Evolutionary conservation across 345 rosid species (phyloP), one percentile per base, ranked within the genome.

Genomic region (Viola odorata): DNA sequence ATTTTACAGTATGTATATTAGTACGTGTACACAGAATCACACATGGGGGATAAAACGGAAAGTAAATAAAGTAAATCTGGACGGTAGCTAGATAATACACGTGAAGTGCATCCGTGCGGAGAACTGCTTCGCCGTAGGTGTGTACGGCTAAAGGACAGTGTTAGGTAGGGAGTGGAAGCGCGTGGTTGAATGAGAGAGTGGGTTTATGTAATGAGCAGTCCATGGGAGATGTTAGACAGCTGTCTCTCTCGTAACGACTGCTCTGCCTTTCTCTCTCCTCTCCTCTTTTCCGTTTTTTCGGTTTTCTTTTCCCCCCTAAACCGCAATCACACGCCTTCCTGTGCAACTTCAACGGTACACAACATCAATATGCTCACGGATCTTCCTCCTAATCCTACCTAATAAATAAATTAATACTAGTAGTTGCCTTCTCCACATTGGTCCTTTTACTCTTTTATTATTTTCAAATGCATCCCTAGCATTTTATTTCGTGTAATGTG

Each of bases 101-200:
- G 82, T 71, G 77, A 56, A 6, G n/a, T 37, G 55, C 50, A 11
- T 38, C 16, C 68, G 68, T 62, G 67, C 39, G 58, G 17, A 51
- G 45, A 13, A 48, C 37, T 0, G 37, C 7, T 61, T 61, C 55
- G 45, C 57, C 57, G 54, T 41, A 57, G 52, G 38, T 32, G 38
- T 32, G 78, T 77, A 73, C 79, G 79, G 82, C 41, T 8, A 53
- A 66, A 58, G 78, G 74, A 75, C 71, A 47, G 55, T 38, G 60
- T 73, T 69, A 5, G 64, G 70, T 51, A 42, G 45, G 45, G 13
- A 65, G 42, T 5, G 71, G 67, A 41, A 7, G 57, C 48, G 72
- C 53, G 57, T 41, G 69, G 73, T 23, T 2, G 63, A 41, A 67
- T 73, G 67, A 42, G 80, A 56, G 66, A 53, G 58, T 52, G 55